Percentiles rank a stretch among this genome's conserved stretches.
phyloP scores from a whole-genome alignment of 1,139 yeast genomes.

The Sugiyamaella neomexicana region DNA sequence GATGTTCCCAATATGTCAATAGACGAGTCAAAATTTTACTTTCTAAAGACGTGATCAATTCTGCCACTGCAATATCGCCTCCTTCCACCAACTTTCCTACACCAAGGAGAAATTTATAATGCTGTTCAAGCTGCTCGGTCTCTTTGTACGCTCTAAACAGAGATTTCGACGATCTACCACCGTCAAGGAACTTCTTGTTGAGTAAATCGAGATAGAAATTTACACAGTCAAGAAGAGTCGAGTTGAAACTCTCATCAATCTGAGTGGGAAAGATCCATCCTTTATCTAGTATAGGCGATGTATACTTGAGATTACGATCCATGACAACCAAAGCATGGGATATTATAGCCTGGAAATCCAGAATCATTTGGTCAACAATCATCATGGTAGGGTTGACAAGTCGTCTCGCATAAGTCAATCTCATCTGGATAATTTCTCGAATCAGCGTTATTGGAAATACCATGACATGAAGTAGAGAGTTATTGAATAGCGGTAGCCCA shows the following conservation, averaged over 20 bases:
- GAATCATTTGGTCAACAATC: slow-evolving; percentile 95
- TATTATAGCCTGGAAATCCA: slow-evolving; percentile 77
- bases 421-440: slow-evolving; percentile 73
- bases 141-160: slow-evolving; percentile 83
- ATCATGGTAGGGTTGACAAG: slow-evolving; percentile 85
- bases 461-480: slow-evolving; percentile 64
- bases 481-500: slow-evolving; percentile 75
- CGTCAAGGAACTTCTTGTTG: slow-evolving; percentile 74
- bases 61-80: slow-evolving; percentile 83
- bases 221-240: slow-evolving; percentile 71
- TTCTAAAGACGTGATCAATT: slow-evolving; percentile 61
- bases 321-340: slow-evolving; percentile 75
- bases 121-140: slow-evolving; percentile 79
- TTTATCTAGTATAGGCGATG: slow-evolving; percentile 57
- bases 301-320: slow-evolving; percentile 62
- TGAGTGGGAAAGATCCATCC: slow-evolving; percentile 76
- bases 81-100: slow-evolving; percentile 75
- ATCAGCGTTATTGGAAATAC: slow-evolving; percentile 78
- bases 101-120: slow-evolving; percentile 72
- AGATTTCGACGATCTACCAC: slow-evolving; percentile 57
- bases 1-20: slow-evolving; percentile 69
- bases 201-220: slow-evolving; percentile 68
- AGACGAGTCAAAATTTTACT: slow-evolving; percentile 68
- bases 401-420: slow-evolving; percentile 77
- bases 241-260: slow-evolving; percentile 70